Percentiles rank a stretch among this genome's conserved stretches.
Evolutionary conservation across 305 asterid species (phyloP).

Genomic region (Solanum aculeatissimum): DNA sequence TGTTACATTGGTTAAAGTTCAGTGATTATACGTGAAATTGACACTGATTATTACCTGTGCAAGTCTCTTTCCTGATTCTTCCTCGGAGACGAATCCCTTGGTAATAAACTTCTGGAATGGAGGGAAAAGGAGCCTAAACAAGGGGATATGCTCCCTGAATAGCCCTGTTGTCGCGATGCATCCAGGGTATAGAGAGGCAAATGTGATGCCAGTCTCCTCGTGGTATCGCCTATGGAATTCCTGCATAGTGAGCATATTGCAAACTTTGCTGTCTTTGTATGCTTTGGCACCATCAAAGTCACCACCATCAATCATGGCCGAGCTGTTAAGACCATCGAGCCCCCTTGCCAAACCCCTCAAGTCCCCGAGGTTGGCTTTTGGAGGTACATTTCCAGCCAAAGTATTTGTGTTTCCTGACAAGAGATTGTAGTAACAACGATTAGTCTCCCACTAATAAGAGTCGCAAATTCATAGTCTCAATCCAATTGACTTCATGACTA

Average conservation of each 20-base stretch:
- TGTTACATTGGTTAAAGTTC: neutral
- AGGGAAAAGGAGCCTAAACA: slow-evolving; percentile 83
- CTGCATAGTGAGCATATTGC: slow-evolving; percentile 98
- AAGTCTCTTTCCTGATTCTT: slow-evolving; percentile 80
- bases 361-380: slow-evolving; percentile 93
- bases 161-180: slow-evolving; percentile 93
- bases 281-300: slow-evolving; percentile 95
- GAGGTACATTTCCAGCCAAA: slow-evolving; percentile 93
- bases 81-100: slow-evolving; percentile 86
- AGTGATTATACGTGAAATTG: neutral
- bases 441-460: neutral
- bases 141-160: slow-evolving; percentile 86
- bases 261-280: slow-evolving; percentile 92
- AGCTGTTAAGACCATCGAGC: slow-evolving; percentile 49
- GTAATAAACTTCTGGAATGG: slow-evolving; percentile 89
- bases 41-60: slow-evolving; percentile 53
- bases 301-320: slow-evolving; percentile 86
- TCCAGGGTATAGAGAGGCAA: slow-evolving; percentile 85
- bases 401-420: slow-evolving; percentile 80
- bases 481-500: neutral
- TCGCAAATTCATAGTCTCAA: neutral
- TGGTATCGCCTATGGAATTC: slow-evolving; percentile 87
- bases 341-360: slow-evolving; percentile 76
- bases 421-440: neutral
- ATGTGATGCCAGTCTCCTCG: slow-evolving; percentile 74